Evolutionary conservation across 495 filamentous ascomycete species (phyloP).

Genomic region (Tuber aestivum): DNA sequence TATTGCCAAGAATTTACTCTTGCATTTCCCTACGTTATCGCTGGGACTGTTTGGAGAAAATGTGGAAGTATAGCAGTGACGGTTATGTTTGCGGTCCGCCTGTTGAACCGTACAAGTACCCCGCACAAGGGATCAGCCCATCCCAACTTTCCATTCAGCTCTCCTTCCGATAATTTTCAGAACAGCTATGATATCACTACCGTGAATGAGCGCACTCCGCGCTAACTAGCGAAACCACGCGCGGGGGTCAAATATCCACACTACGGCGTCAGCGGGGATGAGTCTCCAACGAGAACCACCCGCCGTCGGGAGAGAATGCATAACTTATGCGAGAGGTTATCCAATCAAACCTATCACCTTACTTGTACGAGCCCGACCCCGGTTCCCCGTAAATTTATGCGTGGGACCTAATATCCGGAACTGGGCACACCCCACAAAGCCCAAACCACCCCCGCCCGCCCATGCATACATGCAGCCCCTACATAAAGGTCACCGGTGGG

Average conservation of each 20-base stretch:
- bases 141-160: background rate
- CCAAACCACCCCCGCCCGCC: no score
- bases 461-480: background rate
- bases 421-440: background rate
- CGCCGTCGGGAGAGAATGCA: background rate
- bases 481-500: background rate
- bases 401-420: background rate
- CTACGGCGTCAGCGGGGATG: background rate
- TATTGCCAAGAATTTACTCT: background rate
- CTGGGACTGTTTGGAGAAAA: background rate
- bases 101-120: background rate
- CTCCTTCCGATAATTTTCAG: background rate
- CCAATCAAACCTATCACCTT: background rate
- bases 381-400: background rate
- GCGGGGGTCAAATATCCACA: background rate
- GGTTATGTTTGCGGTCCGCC: background rate
- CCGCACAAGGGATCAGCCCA: background rate
- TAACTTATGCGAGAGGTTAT: background rate
- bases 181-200: background rate
- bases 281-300: background rate
- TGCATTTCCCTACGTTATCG: background rate
- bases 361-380: background rate
- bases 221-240: background rate
- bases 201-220: background rate
- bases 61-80: background rate